Evolutionary conservation across 2,329 filamentous ascomycete species (phyloP).

Genomic region (Beauveria sp.): DNA sequence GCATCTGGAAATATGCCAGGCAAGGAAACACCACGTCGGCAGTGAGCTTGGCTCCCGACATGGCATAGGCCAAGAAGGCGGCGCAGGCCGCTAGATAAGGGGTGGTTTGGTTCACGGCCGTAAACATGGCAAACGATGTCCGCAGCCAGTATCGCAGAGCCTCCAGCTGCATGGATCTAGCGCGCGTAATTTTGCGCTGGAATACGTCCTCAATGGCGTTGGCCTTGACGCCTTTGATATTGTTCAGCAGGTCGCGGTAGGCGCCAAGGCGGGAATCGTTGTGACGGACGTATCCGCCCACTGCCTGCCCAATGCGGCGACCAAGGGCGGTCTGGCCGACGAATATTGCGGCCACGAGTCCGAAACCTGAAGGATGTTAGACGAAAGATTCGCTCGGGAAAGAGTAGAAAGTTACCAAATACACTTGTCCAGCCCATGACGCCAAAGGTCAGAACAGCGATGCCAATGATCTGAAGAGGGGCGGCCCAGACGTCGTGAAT

Average conservation of each 20-base stretch:
- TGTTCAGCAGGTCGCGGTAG: slow-evolving; percentile 4
- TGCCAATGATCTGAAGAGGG: slow-evolving; percentile 7
- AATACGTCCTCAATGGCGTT: slow-evolving; percentile 5
- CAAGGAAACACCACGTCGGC: slow-evolving; percentile 3
- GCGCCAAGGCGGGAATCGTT: slow-evolving; percentile 1
- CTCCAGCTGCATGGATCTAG: background rate
- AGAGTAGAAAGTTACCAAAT: too few relatives aligned
- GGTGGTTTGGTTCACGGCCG: slow-evolving; percentile 5
- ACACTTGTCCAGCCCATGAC: slow-evolving; percentile 8
- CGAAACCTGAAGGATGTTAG: too few relatives aligned
- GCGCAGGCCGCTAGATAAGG: slow-evolving; percentile 6
- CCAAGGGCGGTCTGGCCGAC: background rate
- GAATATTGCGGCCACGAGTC: too few relatives aligned
- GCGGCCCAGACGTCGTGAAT: slow-evolving; percentile 10
- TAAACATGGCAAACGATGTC: slow-evolving; percentile 10
- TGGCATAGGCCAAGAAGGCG: background rate
- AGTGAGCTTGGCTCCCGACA: background rate
- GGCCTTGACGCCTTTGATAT: slow-evolving; percentile 8
- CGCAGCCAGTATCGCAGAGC: background rate
- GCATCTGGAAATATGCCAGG: slow-evolving; percentile 1
- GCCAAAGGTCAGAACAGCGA: background rate
- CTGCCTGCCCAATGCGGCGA: background rate
- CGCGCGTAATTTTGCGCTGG: background rate
- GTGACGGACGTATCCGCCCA: background rate
- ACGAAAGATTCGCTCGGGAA: too few relatives aligned